phyloP scores from a whole-genome alignment of 148 eudicot species.

The Rheum nobile region DNA sequence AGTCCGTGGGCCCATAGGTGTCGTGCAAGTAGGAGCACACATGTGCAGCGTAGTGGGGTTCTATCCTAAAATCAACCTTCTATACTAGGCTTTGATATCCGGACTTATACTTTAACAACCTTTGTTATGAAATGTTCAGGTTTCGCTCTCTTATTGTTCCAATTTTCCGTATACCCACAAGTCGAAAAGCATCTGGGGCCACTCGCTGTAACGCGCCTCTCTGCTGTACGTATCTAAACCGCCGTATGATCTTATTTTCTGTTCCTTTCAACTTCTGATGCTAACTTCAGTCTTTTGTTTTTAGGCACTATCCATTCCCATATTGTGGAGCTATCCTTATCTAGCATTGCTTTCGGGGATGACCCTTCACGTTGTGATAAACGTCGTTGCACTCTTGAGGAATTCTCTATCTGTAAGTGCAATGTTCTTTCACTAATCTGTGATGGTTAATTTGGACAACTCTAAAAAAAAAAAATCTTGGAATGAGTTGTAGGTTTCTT shows the following conservation, averaged over 20 bases:
- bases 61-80: too few species aligned
- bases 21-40: too few species aligned
- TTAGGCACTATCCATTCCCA: slow-evolving; percentile 27
- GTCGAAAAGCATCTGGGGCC: slow-evolving; percentile 24
- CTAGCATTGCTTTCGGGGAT: slow-evolving; percentile 27
- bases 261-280: neutral
- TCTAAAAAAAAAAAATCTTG: neutral
- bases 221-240: slow-evolving; percentile 20
- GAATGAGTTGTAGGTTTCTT: slow-evolving; percentile 11
- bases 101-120: too few species aligned
- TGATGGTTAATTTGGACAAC: neutral
- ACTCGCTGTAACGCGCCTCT: slow-evolving; percentile 22
- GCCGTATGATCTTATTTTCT: neutral
- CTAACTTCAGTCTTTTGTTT: neutral
- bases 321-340: slow-evolving; percentile 31
- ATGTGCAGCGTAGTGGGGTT: too few species aligned
- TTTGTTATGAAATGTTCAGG: slow-evolving; percentile 15
- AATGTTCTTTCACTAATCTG: neutral
- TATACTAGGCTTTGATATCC: too few species aligned
- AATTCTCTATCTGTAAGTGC: slow-evolving; percentile 29
- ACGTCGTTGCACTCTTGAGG: slow-evolving; percentile 23
- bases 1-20: too few species aligned
- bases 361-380: slow-evolving; percentile 14
- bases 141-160: slow-evolving; percentile 24
- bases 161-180: slow-evolving; percentile 22